Evolutionary conservation across 2,329 filamentous ascomycete species (phyloP).

Genomic region (Tolypocladium pustulatum): DNA sequence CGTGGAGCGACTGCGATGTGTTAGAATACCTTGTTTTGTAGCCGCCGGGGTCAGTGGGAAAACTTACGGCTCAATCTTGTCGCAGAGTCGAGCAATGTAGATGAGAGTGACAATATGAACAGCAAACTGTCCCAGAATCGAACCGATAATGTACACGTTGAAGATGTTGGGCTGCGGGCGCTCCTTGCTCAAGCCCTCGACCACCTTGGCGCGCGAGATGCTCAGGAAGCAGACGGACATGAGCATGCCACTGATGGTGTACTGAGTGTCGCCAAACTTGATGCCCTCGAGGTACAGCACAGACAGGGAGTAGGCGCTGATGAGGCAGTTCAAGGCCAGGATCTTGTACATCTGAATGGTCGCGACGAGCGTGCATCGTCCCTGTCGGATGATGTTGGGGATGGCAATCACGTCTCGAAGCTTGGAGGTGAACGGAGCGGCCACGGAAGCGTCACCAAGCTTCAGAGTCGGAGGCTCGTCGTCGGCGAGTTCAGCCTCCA

Average conservation of each 20-base stretch:
- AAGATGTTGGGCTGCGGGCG: constrained; percentile 98
- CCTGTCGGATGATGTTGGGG: constrained; percentile 96
- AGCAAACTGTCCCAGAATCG: constrained; percentile 92
- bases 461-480: constrained; percentile 93
- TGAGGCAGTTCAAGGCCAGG: constrained; percentile 91
- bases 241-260: constrained; percentile 97
- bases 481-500: constrained; percentile 81
- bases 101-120: constrained; percentile 91
- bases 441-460: constrained; percentile 92
- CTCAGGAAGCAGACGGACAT: constrained; percentile 99
- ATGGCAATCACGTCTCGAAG: constrained; percentile 93
- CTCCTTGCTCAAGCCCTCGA: constrained; percentile 92
- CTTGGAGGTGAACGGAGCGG: constrained; percentile 95
- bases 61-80: constrained; percentile 72
- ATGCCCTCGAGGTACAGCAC: constrained; percentile 96
- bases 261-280: constrained; percentile 97
- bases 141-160: constrained; percentile 97
- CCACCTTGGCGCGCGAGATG: constrained; percentile 93
- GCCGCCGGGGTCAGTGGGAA: background rate
- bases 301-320: constrained; percentile 92
- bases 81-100: constrained; percentile 85
- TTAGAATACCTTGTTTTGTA: background rate
- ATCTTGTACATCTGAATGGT: constrained; percentile 99
- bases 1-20: constrained; percentile 27
- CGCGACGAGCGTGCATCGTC: constrained; percentile 91